A percentile compares a stretch with the other conserved stretches of the same genome.
These are phyloP conservation scores for Trichosporon sp. DNA, from an alignment of 1,284 basidiomycete genomes.

Conservation along the genomic window DNA sequence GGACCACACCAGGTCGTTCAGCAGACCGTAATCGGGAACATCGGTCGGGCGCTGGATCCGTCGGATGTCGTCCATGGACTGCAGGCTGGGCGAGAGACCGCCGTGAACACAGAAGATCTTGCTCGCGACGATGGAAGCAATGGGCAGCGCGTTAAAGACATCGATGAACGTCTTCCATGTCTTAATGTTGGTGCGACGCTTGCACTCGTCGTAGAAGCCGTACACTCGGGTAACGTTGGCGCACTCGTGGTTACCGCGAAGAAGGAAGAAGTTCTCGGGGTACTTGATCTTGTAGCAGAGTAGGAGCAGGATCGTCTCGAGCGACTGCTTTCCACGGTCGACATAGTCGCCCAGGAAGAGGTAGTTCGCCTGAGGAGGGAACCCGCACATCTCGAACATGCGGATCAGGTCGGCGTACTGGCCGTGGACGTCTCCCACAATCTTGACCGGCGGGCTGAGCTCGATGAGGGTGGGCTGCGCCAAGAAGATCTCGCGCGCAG, in stretches of 20 bases:
- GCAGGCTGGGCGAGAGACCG: slow-evolving; percentile 92
- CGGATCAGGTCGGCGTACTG: slow-evolving; percentile 98
- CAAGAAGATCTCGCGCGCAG: slow-evolving; percentile 95
- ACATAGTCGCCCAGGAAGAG: slow-evolving; percentile 99
- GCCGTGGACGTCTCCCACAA: slow-evolving; percentile 98
- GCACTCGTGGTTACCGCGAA: slow-evolving; percentile 98
- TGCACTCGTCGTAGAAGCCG: slow-evolving; percentile 99
- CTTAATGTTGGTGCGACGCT: slow-evolving; percentile 98
- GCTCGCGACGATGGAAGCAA: slow-evolving; percentile 95
- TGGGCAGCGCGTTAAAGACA: slow-evolving; percentile 98
- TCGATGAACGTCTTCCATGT: slow-evolving; percentile 99
- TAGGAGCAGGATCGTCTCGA: slow-evolving; percentile 94
- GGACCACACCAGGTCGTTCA: slow-evolving; percentile 97
- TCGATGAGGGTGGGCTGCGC: slow-evolving; percentile 96
- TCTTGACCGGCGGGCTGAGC: slow-evolving; percentile 96
- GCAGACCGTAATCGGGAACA: slow-evolving; percentile 96
- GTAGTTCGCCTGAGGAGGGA: slow-evolving; percentile 95
- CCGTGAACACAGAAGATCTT: slow-evolving; percentile 99
- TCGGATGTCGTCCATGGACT: slow-evolving; percentile 98
- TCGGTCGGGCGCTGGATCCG: slow-evolving; percentile 98
- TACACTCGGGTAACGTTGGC: slow-evolving; percentile 99
- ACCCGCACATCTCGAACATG: slow-evolving; percentile 99
- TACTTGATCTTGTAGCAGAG: slow-evolving; percentile 99
- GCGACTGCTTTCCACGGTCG: slow-evolving; percentile 95
- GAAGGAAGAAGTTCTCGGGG: slow-evolving; percentile 98